phyloP scores from a whole-genome alignment of 805 yeast species.

The Kluyveromyces lactis region DNA sequence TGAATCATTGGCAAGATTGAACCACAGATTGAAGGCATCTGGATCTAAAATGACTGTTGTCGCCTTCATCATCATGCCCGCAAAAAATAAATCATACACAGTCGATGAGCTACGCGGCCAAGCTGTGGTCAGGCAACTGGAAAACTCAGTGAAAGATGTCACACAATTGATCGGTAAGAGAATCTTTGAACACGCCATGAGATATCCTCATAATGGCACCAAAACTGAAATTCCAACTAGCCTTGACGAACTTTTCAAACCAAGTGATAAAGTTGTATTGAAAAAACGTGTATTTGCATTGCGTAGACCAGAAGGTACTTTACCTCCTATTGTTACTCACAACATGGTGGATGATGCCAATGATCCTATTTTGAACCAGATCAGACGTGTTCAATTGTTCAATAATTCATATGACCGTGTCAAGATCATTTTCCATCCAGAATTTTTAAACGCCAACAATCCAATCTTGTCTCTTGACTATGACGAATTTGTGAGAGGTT shows the following conservation, averaged over 20 bases:
- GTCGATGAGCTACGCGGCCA: conserved; percentile 94
- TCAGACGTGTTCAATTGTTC: conserved; percentile 85
- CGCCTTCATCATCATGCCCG: conserved; percentile 98
- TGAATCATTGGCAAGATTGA: conserved; percentile 85
- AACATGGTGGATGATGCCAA: conserved; percentile 88
- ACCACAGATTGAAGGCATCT: conserved; percentile 71
- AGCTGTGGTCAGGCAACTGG: conserved; percentile 89
- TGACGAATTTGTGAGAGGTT: conserved; percentile 96
- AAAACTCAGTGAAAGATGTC: conserved; percentile 79
- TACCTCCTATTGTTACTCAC: conserved; percentile 96
- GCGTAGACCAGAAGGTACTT: conserved; percentile 58
- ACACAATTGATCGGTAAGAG: conserved; percentile 81
- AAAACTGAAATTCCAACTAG: conserved; percentile 63
- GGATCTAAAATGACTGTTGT: conserved; percentile 89
- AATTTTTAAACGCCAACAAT: conserved; percentile 87
- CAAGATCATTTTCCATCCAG: conserved; percentile 95
- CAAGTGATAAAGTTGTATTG: conserved; percentile 79
- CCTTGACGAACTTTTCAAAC: conserved; percentile 76
- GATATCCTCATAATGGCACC: conserved; percentile 40
- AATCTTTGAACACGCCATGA: conserved; percentile 82
- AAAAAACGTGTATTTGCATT: conserved; percentile 91
- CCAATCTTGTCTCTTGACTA: conserved; percentile 90
- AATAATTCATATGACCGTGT: conserved; percentile 86
- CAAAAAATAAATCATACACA: conserved; percentile 86
- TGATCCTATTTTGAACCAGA: conserved; percentile 88